These are phyloP conservation scores for Solanum clarkiae DNA, from an alignment of 257 asterid species.

Conservation along the genomic window DNA sequence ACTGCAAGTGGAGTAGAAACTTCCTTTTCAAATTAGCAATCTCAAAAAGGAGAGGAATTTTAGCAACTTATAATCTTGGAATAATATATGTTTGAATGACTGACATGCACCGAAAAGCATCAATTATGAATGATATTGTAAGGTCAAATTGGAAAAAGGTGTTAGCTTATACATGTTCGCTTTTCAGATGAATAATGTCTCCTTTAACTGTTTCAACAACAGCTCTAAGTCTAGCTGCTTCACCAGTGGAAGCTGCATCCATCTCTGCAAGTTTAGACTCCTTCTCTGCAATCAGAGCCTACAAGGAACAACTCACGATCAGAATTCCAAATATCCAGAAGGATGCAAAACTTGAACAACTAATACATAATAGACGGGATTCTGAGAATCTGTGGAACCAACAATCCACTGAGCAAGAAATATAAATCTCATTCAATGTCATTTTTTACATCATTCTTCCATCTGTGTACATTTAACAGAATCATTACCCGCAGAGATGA, in stretches of 20 bases:
- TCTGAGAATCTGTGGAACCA: background rate
- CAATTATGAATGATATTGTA: background rate
- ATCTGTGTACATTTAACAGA: constrained; percentile 1
- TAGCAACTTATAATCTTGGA: background rate
- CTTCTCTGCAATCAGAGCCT: constrained; percentile 68
- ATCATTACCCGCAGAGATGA: constrained; percentile 66
- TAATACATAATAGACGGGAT: background rate
- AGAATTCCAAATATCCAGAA: background rate
- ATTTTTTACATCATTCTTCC: background rate
- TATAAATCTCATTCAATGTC: background rate
- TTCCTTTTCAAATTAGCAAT: background rate
- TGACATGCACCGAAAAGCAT: background rate
- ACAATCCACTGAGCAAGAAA: background rate
- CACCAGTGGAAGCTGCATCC: constrained; percentile 99
- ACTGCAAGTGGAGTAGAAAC: background rate
- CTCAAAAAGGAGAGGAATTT: background rate
- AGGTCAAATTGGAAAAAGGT: background rate
- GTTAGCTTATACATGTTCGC: constrained; percentile 48
- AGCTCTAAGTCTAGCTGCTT: constrained; percentile 87
- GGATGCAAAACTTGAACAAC: background rate
- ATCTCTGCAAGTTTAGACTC: constrained; percentile 90
- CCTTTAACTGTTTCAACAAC: constrained; percentile 80
- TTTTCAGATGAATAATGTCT: constrained; percentile 57
- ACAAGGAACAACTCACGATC: constrained; percentile 6
- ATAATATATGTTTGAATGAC: background rate